Percentiles rank a stretch among this genome's conserved stretches.
Evolutionary conservation across 2,329 filamentous ascomycete genomes (phyloP).

Genomic region (Pestalotiopsis sp.): DNA sequence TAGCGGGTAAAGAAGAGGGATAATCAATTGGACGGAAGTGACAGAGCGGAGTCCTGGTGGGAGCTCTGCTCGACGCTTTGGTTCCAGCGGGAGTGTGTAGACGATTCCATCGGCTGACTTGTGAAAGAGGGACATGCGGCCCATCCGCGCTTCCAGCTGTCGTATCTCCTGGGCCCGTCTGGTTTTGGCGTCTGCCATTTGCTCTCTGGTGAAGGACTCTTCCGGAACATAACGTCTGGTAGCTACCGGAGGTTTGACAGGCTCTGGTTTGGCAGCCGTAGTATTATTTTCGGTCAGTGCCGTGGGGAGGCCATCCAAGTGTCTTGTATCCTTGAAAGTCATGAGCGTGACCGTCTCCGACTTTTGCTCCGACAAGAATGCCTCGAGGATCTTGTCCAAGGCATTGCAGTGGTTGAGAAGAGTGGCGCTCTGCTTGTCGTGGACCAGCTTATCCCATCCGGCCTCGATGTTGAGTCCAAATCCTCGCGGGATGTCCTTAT

Average conservation of each 20-base stretch:
- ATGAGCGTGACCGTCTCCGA: slow-evolving; percentile 74
- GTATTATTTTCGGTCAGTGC: slow-evolving; percentile 19
- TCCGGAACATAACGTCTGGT: slow-evolving; percentile 42
- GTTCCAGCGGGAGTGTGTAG: slow-evolving; percentile 73
- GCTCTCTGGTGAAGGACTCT: slow-evolving; percentile 57
- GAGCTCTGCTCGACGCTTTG: slow-evolving; percentile 62
- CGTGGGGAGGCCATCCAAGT: slow-evolving; percentile 34
- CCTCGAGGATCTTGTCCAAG: slow-evolving; percentile 74
- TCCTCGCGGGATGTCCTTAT: slow-evolving; percentile 70
- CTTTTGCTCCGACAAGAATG: slow-evolving; percentile 70
- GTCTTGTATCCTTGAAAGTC: slow-evolving; percentile 60
- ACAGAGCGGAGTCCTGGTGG: slow-evolving; percentile 63
- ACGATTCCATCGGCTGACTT: slow-evolving; percentile 71
- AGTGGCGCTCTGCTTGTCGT: slow-evolving; percentile 57
- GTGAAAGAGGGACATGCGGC: slow-evolving; percentile 66
- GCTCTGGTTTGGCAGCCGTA: slow-evolving; percentile 10
- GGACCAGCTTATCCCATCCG: slow-evolving; percentile 70
- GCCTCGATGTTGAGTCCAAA: slow-evolving; percentile 78
- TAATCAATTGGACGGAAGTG: slow-evolving; percentile 67
- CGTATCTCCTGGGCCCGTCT: slow-evolving; percentile 68
- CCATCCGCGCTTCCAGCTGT: slow-evolving; percentile 77
- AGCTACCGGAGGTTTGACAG: slow-evolving; percentile 19
- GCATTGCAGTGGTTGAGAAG: slow-evolving; percentile 69
- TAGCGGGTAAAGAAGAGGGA: slow-evolving; percentile 74
- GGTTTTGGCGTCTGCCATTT: slow-evolving; percentile 65